Evolutionary conservation across 345 rosid genomes (phyloP).

Genomic region (Toxicodendron radicans): DNA sequence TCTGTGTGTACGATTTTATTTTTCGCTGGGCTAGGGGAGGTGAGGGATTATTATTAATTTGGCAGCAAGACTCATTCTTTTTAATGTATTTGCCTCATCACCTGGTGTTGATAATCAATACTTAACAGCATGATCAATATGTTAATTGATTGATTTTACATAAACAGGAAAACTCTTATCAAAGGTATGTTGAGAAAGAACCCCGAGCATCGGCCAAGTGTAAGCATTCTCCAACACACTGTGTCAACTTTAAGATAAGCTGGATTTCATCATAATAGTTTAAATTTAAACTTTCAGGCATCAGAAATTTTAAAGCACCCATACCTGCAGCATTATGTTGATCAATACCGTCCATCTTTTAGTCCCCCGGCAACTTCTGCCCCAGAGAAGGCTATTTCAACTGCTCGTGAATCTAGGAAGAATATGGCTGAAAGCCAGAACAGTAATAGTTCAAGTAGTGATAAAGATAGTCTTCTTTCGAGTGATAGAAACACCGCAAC

Average conservation of each 20-base stretch:
- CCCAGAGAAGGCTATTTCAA: conserved; percentile 56
- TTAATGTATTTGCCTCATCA: conserved; percentile 1
- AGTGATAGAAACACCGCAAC: conserved; percentile 43
- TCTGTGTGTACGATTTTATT: too few relatives aligned
- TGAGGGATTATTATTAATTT: neutral
- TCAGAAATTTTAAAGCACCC: conserved; percentile 96
- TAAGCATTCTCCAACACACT: conserved; percentile 38
- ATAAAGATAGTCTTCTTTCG: conserved; percentile 72
- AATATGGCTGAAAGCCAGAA: conserved; percentile 88
- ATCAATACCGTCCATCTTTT: conserved; percentile 66
- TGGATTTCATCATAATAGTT: conserved; percentile 22
- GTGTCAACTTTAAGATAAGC: conserved; percentile 21
- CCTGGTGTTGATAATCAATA: neutral
- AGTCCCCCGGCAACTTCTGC: conserved; percentile 37
- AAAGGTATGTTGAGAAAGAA: conserved; percentile 96
- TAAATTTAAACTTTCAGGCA: conserved; percentile 53
- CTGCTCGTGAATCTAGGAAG: conserved; percentile 46
- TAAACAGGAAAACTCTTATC: conserved; percentile 76
- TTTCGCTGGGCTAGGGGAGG: too few relatives aligned
- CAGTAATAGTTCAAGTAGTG: conserved; percentile 81
- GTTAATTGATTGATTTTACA: conserved; percentile 17
- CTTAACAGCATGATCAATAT: conserved; percentile 11
- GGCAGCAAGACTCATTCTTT: neutral
- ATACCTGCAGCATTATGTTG: conserved; percentile 86
- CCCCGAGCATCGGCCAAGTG: conserved; percentile 96